Evolutionary conservation across 2,329 filamentous ascomycete species (phyloP), one percentile per base, ranked within the genome.

Genomic region (Tolypocladium ophioglossoides): DNA sequence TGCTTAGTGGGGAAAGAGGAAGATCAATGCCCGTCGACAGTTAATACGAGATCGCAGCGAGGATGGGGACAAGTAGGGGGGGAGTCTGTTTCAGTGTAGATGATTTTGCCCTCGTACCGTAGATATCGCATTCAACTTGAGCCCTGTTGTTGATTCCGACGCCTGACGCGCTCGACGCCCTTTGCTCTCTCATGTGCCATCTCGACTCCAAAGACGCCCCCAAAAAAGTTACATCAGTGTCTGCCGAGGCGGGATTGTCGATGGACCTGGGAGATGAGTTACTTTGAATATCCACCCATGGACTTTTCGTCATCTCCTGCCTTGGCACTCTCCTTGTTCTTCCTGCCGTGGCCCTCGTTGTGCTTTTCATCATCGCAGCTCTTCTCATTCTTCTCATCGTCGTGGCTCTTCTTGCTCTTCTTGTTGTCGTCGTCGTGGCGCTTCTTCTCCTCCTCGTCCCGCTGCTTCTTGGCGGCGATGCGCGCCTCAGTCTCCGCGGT

Each of bases 1-100:
- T 62, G 63, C 63, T 53, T 64, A 70, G 49, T 27, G 44, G 52
- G 37, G 35, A 35, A 56, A 51, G 52, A 51, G 41, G 53, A 53
- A 8, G 30, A 11, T 7, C 18, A 34, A 48, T 12, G 3, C 44
- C 27, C 9, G 18, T 20, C 44, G 4, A 20, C 24, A n/a, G 16
- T 27, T 20, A 4, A 10, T 20, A 10, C 18, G 18, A 48, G 9
- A 48, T 32, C 4, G 14, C 49, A 30, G 49, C 49, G 22, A 39
- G 22, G 34, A 30, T 16, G 34, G 10, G 44, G 27, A 35, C 51
- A 34, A 51, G 49, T 51, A 35, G 46, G 34, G 50, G 51, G 55
- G 44, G 51, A 44, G 35, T 53, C 18, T 55, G 52, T 52, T 59
- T 58, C 51, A 27, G 41, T 54, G 55, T 55, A 59, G 44, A 57